Evolutionary conservation across 495 filamentous ascomycete species (phyloP), one percentile per base, ranked within the genome.

Genomic region (Evansstolkia leycettana): DNA sequence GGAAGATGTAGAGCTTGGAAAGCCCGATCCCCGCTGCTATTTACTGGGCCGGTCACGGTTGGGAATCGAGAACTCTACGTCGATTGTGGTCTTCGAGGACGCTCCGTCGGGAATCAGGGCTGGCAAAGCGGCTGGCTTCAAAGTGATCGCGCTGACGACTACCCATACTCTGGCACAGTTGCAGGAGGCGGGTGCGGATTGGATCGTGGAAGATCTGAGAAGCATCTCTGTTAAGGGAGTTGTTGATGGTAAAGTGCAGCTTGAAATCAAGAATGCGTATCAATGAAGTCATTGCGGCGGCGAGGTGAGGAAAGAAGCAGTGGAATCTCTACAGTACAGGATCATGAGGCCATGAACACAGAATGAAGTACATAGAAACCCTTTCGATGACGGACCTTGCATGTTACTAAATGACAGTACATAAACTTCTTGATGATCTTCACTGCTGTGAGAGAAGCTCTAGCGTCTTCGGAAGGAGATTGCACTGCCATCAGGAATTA

Each of bases 91-190:
- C 23, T 57, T 98, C 5, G 90, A 98, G 55, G 90, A 98, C 58
- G 80, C 82, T 32, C 89, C 90, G 0, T 86, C 88, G n/a, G 90
- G 90, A 2, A 88, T 95, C 41, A 62, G 58, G 33, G 78, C 88
- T 13, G 89, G 90, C 15, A 93, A 90, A 58, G 83, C 76, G 1
- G 89, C 90, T 2, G 85, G 84, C 2, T 96, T 84, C 60, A 76
- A 75, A 51, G 90, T 98, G 3, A 58, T 94, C 28, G 88, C 78
- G n/a, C 55, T 98, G 20, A 76, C 80, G 31, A 95, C 89, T 28
- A 88, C 82, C 31, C 89, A 98, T 57, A 71, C 73, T 14, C 60
- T 76, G 27, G 74, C 75, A 45, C 70, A 87, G 55, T 64, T 95
- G 15, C 46, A 65, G 36, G 70, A 65, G 17, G 82, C 84, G 8